Percentiles rank a stretch among this genome's conserved stretches.
Conservation (phyloP, 2,329 filamentous ascomycete genomes). For the Ascochyta clinopodiicola region DNA sequence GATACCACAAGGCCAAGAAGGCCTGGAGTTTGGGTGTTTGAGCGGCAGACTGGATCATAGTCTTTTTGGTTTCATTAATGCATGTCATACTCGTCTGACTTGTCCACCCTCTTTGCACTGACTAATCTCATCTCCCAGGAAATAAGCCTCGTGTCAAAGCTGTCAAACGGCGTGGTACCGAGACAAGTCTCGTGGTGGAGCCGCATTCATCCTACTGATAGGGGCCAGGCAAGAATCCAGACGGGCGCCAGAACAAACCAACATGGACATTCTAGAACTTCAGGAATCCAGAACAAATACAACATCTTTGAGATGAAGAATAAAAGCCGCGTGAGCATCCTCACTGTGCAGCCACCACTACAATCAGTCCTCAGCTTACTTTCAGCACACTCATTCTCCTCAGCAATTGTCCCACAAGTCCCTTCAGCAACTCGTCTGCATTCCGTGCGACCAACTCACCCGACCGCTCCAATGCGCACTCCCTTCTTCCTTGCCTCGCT, state of each 20-base stretch:
- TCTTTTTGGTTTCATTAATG: slow-evolving; percentile 25
- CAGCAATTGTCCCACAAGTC: slow-evolving; percentile 18
- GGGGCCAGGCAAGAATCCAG: slow-evolving; percentile 23
- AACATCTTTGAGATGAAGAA: slow-evolving; percentile 26
- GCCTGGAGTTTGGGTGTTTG: slow-evolving; percentile 41
- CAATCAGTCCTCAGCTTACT: slow-evolving; percentile 10
- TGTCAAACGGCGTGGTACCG: slow-evolving; percentile 18
- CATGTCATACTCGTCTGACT: slow-evolving; percentile 23
- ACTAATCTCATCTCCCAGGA: background rate
- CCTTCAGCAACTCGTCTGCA: slow-evolving; percentile 19
- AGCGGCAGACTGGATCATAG: slow-evolving; percentile 33
- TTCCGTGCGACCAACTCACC: slow-evolving; percentile 27
- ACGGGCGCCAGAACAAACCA: slow-evolving; percentile 31
- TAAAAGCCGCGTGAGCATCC: slow-evolving; percentile 35
- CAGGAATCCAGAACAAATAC: slow-evolving; percentile 38
- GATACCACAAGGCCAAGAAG: slow-evolving; percentile 32
- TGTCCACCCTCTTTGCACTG: slow-evolving; percentile 11
- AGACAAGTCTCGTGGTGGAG: slow-evolving; percentile 32
- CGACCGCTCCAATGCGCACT: slow-evolving; percentile 31
- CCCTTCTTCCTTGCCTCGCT: slow-evolving; percentile 44
- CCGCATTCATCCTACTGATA: slow-evolving; percentile 34
- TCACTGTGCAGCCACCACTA: slow-evolving; percentile 19
- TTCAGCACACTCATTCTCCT: slow-evolving; percentile 23
- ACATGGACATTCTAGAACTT: slow-evolving; percentile 38
- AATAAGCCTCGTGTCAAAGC: slow-evolving; percentile 22